Evolutionary conservation across 2,329 filamentous ascomycete species (phyloP), one percentile per base, ranked within the genome.

Genomic region (Fusarium secorum): DNA sequence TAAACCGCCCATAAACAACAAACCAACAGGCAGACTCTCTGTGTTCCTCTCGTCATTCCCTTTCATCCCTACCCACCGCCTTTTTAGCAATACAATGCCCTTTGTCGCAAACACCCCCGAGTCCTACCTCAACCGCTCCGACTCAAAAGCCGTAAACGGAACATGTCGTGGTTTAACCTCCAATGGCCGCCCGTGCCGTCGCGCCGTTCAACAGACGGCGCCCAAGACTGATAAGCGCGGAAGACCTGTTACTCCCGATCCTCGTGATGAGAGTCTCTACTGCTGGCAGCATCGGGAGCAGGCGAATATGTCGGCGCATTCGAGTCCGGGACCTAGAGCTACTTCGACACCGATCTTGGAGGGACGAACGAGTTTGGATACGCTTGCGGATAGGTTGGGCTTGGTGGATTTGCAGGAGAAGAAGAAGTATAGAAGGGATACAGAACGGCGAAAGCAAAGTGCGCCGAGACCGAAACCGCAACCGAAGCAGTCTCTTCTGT

Each of bases 241-340:
- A 74, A 64, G 75, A 66, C 72, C 64, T 74, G 67, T 66, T 26
- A 73, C 67, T 10, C 81, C 83, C 59, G 86, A 89, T 66, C 85
- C 87, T 4, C 82, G 84, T 61, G 85, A 88, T 51, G 86, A 89
- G 66, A 85, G 82, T n/a, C 87, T 91, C 53, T 98, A 94, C 82
- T 98, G 95, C 84, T 97, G 93, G 92, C 94, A 98, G 79, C 96
- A 99, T 83, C 95, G 93, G 78, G 93, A 96, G 62, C 96, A 99
- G 80, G 93, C 93, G 60, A 77, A 79, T 72, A 76, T 79, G 62
- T 84, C 85, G 13, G 79, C 84, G 4, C 79, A 79, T 46, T 85
- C 84, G 22, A 85, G 81, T 66, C 83, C 84, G 4, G 83, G 84
- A 4, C 83, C 83, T 8, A 79, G 79, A 44, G 75, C 76, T 63